These are phyloP conservation scores for Hymenoscyphus infarciens DNA, from an alignment of 2,329 filamentous ascomycete species.

Conservation along the genomic window DNA sequence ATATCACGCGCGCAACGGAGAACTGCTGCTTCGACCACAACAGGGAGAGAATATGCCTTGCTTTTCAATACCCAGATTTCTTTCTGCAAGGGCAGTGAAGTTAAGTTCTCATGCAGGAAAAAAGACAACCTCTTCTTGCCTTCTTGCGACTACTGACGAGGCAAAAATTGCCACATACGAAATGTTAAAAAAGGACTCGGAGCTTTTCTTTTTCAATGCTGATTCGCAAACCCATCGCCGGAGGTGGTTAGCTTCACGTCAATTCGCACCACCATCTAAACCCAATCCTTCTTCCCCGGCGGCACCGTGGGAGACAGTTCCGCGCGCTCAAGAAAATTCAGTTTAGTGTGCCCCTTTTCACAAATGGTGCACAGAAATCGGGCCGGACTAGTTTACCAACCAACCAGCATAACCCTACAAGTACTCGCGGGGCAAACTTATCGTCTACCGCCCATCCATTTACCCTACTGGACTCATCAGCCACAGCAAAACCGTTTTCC, in stretches of 20 bases:
- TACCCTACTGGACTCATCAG: constrained; percentile 5
- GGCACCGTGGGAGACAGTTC: constrained; percentile 22
- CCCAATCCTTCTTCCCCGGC: constrained; percentile 22
- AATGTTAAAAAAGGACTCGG: not conserved
- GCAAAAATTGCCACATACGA: not conserved
- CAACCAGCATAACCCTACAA: not conserved
- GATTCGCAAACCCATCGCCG: not conserved
- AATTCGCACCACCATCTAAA: constrained; percentile 6
- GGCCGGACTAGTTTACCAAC: not conserved
- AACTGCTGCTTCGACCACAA: constrained; percentile 2
- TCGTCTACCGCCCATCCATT: constrained; percentile 4
- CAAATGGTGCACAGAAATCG: not conserved
- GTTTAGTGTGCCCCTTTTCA: not conserved
- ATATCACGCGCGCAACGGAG: not conserved
- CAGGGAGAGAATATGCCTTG: not conserved
- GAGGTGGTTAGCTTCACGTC: constrained; percentile 7
- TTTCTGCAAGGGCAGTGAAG: not conserved
- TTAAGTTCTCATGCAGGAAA: not conserved
- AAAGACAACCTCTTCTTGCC: not conserved
- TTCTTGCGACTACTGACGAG: not conserved
- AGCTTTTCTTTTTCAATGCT: not conserved
- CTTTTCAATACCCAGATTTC: not conserved
- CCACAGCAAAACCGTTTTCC: constrained; percentile 16
- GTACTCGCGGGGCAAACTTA: not conserved
- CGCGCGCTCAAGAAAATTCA: constrained; percentile 19